Base-by-base conservation (phyloP, 2,329 filamentous ascomycete species). In the Penicillium sp. region DNA sequence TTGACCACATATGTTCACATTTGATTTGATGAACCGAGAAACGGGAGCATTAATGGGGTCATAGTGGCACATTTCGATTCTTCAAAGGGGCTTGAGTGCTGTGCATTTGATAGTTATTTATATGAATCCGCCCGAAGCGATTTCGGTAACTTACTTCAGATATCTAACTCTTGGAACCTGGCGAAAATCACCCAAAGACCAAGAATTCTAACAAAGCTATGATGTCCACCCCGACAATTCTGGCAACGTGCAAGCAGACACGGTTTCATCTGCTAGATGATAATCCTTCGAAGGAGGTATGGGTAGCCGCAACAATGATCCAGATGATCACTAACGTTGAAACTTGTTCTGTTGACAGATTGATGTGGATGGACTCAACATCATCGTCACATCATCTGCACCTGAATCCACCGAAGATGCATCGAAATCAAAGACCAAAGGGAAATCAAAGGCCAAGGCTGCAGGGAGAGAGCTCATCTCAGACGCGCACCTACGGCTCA, bases 341-440 rank as follows among this genome's bases (percentile, higher is more conserved):
- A 31, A 56, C 31, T 40, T n/a, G 19, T 8, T 25, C 14, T 17
- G 11, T 36, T 22, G 8, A 30, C 50, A 88, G 85, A 78, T 89
- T 50, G 85, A 89, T 57, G 82, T 92, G 40, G 87, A 90, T 59
- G 88, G 88, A 44, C 78, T 93, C n/a, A 84, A 80, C 55, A 88
- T 92, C 58, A 82, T 83, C 1, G 82, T 92, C 43, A 78, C 78
- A 0, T 79, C 82, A 1, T 70, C 64, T 2, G 38, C 61, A 1
- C 49, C 56, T 3, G 63, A 66, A 6, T 52, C 53, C 35, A 48
- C 59, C 1, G 64, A 64, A 19, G 63, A 64, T 26, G 22, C 53
- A 8, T 50, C 62, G 14, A 71, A 65, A 49, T 5, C 61, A 22
- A 73, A 72, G 55, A 58, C 60, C n/a, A 74, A 69, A 50, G 66